Conservation (phyloP, 345 rosid species). For the Populus alba region DNA sequence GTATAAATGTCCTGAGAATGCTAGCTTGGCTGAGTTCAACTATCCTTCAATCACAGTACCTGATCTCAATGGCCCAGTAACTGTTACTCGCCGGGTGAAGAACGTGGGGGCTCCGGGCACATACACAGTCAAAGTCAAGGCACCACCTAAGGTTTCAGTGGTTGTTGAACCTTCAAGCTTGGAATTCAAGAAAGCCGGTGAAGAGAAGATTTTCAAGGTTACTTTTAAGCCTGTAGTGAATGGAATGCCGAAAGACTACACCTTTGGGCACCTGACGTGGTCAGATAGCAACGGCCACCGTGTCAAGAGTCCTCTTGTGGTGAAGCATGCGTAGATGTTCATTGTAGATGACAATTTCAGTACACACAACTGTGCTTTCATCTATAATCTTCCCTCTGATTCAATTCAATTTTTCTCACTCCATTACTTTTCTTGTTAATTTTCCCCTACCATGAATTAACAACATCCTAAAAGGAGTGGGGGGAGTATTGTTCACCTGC, state of each 20-base stretch:
- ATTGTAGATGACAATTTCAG: too few relatives aligned
- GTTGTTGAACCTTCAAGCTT: constrained; percentile 6
- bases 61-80: not conserved
- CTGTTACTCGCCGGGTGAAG: constrained; percentile 2
- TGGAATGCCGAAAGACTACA: not conserved
- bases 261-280: constrained; percentile 11
- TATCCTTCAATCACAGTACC: constrained; percentile 45
- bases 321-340: constrained; percentile 8
- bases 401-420: too few relatives aligned
- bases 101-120: constrained; percentile 10
- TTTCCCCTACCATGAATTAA: too few relatives aligned
- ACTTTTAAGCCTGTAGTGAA: not conserved
- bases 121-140: not conserved
- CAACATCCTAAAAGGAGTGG: too few relatives aligned
- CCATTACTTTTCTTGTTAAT: too few relatives aligned
- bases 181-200: not conserved
- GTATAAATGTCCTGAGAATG: constrained; percentile 19
- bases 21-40: constrained; percentile 37
- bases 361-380: too few relatives aligned
- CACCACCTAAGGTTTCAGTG: not conserved
- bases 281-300: constrained; percentile 5
- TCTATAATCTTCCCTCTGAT: too few relatives aligned
- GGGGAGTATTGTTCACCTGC: too few relatives aligned
- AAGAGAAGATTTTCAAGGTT: constrained; percentile 6
- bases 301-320: constrained; percentile 17